Conservation (phyloP, 1,284 basidiomycete genomes). For the Cryptococcus wingfieldii region DNA sequence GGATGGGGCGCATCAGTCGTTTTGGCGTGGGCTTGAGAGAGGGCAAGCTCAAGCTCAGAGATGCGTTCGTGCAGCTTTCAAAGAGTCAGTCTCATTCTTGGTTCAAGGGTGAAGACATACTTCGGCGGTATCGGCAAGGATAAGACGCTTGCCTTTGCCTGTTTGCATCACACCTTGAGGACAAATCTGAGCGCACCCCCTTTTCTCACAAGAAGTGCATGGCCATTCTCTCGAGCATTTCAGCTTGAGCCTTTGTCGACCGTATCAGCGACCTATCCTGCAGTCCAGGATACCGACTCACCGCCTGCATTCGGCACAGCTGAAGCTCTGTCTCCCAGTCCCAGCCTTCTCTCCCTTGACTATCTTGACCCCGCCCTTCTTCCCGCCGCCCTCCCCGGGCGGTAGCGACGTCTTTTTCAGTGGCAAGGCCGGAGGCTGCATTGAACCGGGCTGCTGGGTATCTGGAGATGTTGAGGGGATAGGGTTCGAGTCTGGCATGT, state of each 20-base stretch:
- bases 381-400: background rate
- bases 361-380: background rate
- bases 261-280: background rate
- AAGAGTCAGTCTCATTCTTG: background rate
- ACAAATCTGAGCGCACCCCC: constrained; percentile 46
- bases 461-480: background rate
- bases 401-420: background rate
- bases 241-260: constrained; percentile 34
- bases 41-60: constrained; percentile 38
- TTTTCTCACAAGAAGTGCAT: constrained; percentile 41
- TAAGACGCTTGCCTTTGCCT: constrained; percentile 42
- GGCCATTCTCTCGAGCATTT: constrained; percentile 45
- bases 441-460: background rate
- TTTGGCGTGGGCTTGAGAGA: constrained; percentile 33
- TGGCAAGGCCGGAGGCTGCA: background rate
- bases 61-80: constrained; percentile 39
- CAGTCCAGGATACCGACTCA: constrained; percentile 11
- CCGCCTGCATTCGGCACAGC: constrained; percentile 42
- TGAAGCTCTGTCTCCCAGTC: constrained; percentile 29
- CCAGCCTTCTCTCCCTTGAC: constrained; percentile 13
- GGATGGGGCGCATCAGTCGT: constrained; percentile 28
- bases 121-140: constrained; percentile 44
- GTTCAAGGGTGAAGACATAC: constrained; percentile 7
- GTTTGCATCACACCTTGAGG: constrained; percentile 43
- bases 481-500: background rate